phyloP scores from a whole-genome alignment of 768 basidiomycete genomes.

The Glaciozyma martinii region DNA sequence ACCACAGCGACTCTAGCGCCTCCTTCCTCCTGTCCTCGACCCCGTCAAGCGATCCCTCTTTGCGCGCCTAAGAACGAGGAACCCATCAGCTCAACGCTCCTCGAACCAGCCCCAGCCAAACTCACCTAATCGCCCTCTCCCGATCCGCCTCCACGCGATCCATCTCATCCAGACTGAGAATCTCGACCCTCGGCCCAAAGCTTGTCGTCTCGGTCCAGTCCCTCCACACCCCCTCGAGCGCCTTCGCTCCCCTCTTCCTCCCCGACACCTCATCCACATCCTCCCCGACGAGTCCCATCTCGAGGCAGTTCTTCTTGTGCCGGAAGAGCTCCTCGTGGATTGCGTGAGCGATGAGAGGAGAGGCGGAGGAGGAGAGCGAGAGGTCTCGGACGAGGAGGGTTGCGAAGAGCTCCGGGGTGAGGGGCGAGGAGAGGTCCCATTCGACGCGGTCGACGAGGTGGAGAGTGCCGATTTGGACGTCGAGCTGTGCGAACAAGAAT shows the following conservation, averaged over 20 bases:
- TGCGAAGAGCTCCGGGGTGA: constrained; percentile 82
- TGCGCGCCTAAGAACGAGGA: constrained; percentile 4
- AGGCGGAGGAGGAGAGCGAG: constrained; percentile 75
- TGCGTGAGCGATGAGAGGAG: constrained; percentile 83
- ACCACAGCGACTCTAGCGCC: not conserved
- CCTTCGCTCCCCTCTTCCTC: constrained; percentile 61
- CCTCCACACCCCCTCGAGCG: constrained; percentile 79
- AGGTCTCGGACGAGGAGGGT: constrained; percentile 70
- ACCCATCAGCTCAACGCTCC: not conserved
- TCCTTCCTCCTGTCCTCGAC: not conserved
- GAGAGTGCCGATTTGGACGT: constrained; percentile 87
- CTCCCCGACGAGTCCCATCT: constrained; percentile 75
- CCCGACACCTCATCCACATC: constrained; percentile 45
- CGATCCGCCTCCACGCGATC: constrained; percentile 79
- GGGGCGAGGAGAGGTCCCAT: constrained; percentile 83
- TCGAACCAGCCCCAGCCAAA: not conserved
- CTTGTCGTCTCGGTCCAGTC: constrained; percentile 91
- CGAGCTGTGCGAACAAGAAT: constrained; percentile 55
- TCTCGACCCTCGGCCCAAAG: constrained; percentile 78
- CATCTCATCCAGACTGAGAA: constrained; percentile 79
- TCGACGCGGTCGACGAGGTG: constrained; percentile 93
- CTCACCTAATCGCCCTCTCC: constrained; percentile 52
- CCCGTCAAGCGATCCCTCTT: constrained; percentile 20
- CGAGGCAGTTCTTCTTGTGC: constrained; percentile 89
- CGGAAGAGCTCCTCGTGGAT: constrained; percentile 90